Base-by-base conservation (phyloP, 163 green algal genomes). In the Prototheca wickerhamii region DNA sequence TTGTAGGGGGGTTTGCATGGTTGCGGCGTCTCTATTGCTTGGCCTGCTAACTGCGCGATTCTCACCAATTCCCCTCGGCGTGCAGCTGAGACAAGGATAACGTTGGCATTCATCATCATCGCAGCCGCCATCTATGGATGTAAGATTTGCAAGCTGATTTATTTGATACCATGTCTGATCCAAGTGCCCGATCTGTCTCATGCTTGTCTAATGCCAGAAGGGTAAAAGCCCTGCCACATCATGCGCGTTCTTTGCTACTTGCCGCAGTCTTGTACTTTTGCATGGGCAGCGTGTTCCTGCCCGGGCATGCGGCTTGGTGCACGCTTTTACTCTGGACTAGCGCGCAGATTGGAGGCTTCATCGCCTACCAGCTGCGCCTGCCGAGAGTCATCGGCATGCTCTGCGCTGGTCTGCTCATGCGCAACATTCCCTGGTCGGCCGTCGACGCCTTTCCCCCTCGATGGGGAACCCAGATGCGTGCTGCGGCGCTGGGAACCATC, bases 401-500 rank as follows among this genome's bases (percentile, higher is more conserved):
- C 34, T 37, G 78, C 17, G 60, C 70, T 2, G 84, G 84, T 31
- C 62, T 90, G 44, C n/a, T 83, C 5, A 60, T 89, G 55, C 49
- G 60, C 1, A 90, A 90, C 50, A 63, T 87, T 1, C 65, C 67
- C n/a, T 71, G 73, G 58, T 29, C 64, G n/a, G 66, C 73, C 42
- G 75, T 82, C 42, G 33, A 42, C 30, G 77, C 77, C 23, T 68
- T 88, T 31, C 63, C 62, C 4, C 7, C 60, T 2, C 63, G 63
- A 52, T 87, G 79, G 84, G 80, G 68, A 32, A 76, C 67, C 32
- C 63, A 82, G 62, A 75, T 87, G 40, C 67, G 80, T 5, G 84
- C 72, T 0, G 69, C 64, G 12, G 86, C 83, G 0, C 72, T 93
- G n/a, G 75, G 77, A 18, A 81, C 87, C 37, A 95, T 95, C 52